These are phyloP conservation scores for Bauhinia variegata DNA, from an alignment of 306 rosid species.

Conservation along the genomic window DNA sequence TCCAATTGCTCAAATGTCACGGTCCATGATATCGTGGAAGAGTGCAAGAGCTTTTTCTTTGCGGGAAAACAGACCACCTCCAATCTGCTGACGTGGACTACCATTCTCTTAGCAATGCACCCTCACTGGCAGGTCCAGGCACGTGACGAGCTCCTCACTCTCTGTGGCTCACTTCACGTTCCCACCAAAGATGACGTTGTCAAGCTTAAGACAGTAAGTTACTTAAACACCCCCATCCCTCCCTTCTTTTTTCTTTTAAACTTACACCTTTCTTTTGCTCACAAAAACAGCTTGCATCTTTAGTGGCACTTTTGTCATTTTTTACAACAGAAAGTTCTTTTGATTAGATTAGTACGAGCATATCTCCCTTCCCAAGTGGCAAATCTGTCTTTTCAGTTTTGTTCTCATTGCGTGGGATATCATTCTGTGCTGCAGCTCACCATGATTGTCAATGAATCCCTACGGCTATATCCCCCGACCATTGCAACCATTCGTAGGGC, in stretches of 20 bases:
- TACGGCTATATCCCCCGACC: slow-evolving; percentile 83
- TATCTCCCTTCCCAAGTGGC: background rate
- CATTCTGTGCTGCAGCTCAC: slow-evolving; percentile 59
- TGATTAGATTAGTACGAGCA: too few species aligned
- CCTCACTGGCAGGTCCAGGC: slow-evolving; percentile 93
- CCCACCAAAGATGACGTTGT: slow-evolving; percentile 76
- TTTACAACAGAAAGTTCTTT: background rate
- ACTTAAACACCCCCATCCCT: too few species aligned
- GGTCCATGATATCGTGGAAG: slow-evolving; percentile 88
- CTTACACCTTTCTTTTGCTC: too few species aligned
- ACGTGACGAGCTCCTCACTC: slow-evolving; percentile 81
- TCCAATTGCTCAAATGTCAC: slow-evolving; percentile 74
- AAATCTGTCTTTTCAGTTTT: background rate
- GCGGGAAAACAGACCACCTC: slow-evolving; percentile 99
- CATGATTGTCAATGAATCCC: slow-evolving; percentile 87
- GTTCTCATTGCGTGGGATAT: background rate
- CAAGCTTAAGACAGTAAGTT: slow-evolving; percentile 96
- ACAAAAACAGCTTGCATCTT: slow-evolving; percentile 15
- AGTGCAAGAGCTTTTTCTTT: slow-evolving; percentile 97
- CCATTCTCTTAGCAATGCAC: slow-evolving; percentile 93
- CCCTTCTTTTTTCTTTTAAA: too few species aligned
- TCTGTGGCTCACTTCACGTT: slow-evolving; percentile 86
- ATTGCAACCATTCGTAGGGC: slow-evolving; percentile 84
- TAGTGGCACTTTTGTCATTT: slow-evolving; percentile 24
- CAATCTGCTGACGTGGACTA: slow-evolving; percentile 98